Evolutionary conservation across 129 eudicot genomes (phyloP).

Genomic region (Kitagawia praeruptora): DNA sequence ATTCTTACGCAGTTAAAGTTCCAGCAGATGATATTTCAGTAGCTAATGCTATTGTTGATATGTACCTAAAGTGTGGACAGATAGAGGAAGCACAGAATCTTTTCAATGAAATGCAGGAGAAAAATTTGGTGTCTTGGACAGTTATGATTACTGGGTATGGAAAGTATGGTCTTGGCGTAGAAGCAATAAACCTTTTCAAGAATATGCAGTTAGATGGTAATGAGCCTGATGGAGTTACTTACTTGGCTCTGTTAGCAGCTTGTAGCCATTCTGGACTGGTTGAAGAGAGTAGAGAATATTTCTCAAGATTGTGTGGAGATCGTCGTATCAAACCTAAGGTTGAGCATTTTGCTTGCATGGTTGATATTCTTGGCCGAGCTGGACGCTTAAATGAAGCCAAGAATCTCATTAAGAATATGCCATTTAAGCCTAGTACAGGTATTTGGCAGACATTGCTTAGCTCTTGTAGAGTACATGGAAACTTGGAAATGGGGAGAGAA

Average conservation of each 20-base stretch:
- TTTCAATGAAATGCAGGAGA: constrained; percentile 43
- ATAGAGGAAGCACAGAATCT: constrained; percentile 48
- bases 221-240: constrained; percentile 58
- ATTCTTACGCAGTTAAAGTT: constrained; percentile 39
- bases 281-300: constrained; percentile 48
- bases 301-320: constrained; percentile 40
- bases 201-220: constrained; percentile 35
- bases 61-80: constrained; percentile 81
- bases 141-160: constrained; percentile 77
- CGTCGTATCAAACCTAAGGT: constrained; percentile 32
- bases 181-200: constrained; percentile 40
- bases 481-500: constrained; percentile 71
- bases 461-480: constrained; percentile 67
- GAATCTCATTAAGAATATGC: constrained; percentile 56
- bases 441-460: constrained; percentile 84
- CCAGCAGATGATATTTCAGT: constrained; percentile 52
- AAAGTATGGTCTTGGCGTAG: constrained; percentile 58
- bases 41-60: constrained; percentile 53
- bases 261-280: constrained; percentile 78
- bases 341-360: constrained; percentile 82
- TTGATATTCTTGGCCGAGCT: constrained; percentile 76
- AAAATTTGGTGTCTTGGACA: constrained; percentile 53
- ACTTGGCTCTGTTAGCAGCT: constrained; percentile 71
- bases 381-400: constrained; percentile 65
- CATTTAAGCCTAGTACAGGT: constrained; percentile 41